Evolutionary conservation across 495 filamentous ascomycete genomes (phyloP), one percentile per base, ranked within the genome.

Genomic region (Penicillium coffeae): DNA sequence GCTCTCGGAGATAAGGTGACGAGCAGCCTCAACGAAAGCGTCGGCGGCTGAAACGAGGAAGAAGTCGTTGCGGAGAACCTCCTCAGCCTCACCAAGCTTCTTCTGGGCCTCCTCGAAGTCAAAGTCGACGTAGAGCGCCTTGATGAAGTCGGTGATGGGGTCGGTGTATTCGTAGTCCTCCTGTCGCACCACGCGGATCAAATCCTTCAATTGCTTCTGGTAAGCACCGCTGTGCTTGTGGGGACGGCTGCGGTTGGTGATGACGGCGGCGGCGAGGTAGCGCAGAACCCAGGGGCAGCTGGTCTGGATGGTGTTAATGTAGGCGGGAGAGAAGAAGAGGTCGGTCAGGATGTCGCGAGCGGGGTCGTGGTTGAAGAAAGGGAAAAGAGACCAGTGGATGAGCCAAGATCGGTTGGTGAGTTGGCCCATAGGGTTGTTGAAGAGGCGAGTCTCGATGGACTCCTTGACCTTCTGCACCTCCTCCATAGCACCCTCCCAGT

Each of bases 231-330:
- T 82, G 62, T 72, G 77, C 73, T 94, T 91, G 62, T 88, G 80
- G 2, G 80, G 84, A 40, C 89, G 83, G 72, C 77, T 88, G 45
- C 93, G 86, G 77, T 91, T 92, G 44, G 91, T 96, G 72, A 97
- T 95, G 52, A 98, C 93, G 42, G 94, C 90, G 14, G 91, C 91
- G 47, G 89, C 83, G 25, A 98, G 81, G 72, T 97, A 98, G 47
- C 93, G 85, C 52, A 98, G 78, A 48, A 97, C 87, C 94, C 94
- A 97, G 3, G 93, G 90, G 74, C 92, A 95, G 70, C 82, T 86
- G 50, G 94, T 95, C 75, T 98, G 93, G 66, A 98, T 97, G 56
- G 91, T 95, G 80, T 97, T 97, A 79, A 98, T 97, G 77, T 89
- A 98, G 55, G 86, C 76, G 44, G 90, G 86, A 58, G 86, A 93